A percentile compares a stretch with the other conserved stretches of the same genome.
Evolutionary conservation across 2,329 filamentous ascomycete species (phyloP).

Genomic region (Claviceps sp.): DNA sequence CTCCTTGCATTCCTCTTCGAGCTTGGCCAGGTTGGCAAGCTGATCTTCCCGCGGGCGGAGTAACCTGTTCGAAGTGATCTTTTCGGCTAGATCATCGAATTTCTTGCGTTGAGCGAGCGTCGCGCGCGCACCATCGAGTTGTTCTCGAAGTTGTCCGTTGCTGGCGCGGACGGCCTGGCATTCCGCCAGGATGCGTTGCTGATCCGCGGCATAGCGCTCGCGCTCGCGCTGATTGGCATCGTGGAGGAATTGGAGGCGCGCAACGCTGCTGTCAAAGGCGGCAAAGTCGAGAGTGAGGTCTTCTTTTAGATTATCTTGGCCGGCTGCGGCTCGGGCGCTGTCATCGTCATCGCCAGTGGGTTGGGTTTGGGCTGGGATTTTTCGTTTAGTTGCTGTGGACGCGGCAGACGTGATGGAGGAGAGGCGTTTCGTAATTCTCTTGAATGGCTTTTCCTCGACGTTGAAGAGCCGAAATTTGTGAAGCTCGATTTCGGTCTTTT

Average conservation of each 20-base stretch:
- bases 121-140: conserved; percentile 63
- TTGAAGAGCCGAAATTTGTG: conserved; percentile 79
- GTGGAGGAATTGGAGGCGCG: conserved; percentile 75
- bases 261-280: conserved; percentile 72
- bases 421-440: conserved; percentile 72
- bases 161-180: conserved; percentile 66
- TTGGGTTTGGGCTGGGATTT: conserved; percentile 21
- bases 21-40: conserved; percentile 59
- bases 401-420: conserved; percentile 54
- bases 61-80: conserved; percentile 69
- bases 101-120: conserved; percentile 66
- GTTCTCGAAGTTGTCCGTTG: conserved; percentile 57
- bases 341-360: conserved; percentile 27
- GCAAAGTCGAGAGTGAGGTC: conserved; percentile 82
- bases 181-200: conserved; percentile 62
- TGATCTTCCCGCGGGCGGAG: conserved; percentile 79
- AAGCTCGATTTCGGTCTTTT: conserved; percentile 66
- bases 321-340: conserved; percentile 11
- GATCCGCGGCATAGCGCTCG: conserved; percentile 68
- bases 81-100: conserved; percentile 79
- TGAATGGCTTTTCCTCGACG: conserved; percentile 86
- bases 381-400: conserved; percentile 11
- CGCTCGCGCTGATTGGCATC: conserved; percentile 75
- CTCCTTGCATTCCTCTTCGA: conserved; percentile 79
- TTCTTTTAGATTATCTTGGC: conserved; percentile 52